Base-by-base conservation (phyloP, 306 rosid genomes). In the Oemleria cerasiformis region DNA sequence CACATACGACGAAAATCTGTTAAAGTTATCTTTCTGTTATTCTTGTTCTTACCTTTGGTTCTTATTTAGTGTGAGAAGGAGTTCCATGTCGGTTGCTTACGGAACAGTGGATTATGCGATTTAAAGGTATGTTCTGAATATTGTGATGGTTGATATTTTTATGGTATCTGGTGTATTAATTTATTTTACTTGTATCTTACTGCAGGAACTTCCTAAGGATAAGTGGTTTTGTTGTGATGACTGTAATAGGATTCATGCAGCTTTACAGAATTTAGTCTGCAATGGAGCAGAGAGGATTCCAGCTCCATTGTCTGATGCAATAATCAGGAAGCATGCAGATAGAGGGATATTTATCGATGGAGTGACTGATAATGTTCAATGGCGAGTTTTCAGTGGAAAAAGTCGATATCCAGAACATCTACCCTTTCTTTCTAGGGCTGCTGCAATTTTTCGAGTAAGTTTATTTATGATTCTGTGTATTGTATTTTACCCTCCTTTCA, bases 191-290 rank as follows among this genome's bases (percentile, higher is more conserved):
- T 38, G 42, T 25, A 36, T 73, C 36, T 68, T 55, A 20, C 65
- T 65, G 67, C 84, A 95, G 99, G 99, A 89, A 80, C 91, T 95
- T 50, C 99, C 99, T 40, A 95, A 85, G 85, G 96, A 95, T 72
- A 95, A 95, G 87, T 95, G 99, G 99, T 95, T 95, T 80, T 95
- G 99, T 79, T 85, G 97, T 72, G 89, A 78, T 16, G 92, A 95
- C 73, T 95, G 99, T 83, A 85, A 79, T 72, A 81, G 83, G 79
- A 91, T 95, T 82, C 86, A 91, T 71, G 79, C 72, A 67, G 88
- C 90, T 34, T 81, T 95, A 21, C 89, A 83, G 80, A 86, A 77
- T 81, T 82, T 86, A 67, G 92, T 91, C 76, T 79, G 81, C 50
- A 74, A 77, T 61, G 99, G 96, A 77, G 86, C 96, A 20, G 91